A percentile compares a stretch with the other conserved stretches of the same genome.
These are phyloP conservation scores for Corchorus olitorius DNA, from an alignment of 345 rosid genomes.

Conservation along the genomic window DNA sequence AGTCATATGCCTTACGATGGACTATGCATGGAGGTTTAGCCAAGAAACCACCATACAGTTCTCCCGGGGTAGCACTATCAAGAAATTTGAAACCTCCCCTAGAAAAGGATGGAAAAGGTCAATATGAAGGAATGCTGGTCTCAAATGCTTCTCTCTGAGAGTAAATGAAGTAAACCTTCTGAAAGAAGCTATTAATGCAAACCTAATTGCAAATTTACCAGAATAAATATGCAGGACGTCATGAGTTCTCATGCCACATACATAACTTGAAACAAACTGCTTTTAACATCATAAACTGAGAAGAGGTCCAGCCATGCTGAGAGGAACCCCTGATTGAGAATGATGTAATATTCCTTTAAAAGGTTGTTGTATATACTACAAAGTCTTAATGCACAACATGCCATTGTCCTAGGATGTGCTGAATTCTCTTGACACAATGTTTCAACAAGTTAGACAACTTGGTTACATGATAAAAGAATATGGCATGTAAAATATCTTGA, in stretches of 20 bases:
- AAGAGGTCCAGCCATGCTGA: neutral
- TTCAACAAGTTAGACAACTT: neutral
- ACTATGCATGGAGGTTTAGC: slow-evolving; percentile 51
- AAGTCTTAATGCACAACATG: neutral
- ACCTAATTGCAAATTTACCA: neutral
- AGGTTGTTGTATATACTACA: neutral
- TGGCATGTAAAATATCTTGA: neutral
- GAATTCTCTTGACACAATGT: neutral
- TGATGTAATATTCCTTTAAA: neutral
- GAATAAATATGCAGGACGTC: neutral
- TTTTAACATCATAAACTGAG: neutral
- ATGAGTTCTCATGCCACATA: neutral
- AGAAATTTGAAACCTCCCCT: slow-evolving; percentile 59
- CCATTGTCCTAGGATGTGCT: neutral
- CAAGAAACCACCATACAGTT: slow-evolving; percentile 47
- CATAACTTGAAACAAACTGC: neutral
- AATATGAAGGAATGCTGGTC: slow-evolving; percentile 19
- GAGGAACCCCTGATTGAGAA: neutral
- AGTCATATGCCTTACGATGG: slow-evolving; percentile 42
- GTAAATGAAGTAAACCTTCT: neutral
- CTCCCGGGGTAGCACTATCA: slow-evolving; percentile 27
- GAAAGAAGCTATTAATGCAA: neutral
- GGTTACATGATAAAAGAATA: neutral
- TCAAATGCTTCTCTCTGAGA: slow-evolving; percentile 9
- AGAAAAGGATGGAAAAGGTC: slow-evolving; percentile 27